phyloP scores from a whole-genome alignment of 106 monocot genomes.

The Amphibolis antarctica region DNA sequence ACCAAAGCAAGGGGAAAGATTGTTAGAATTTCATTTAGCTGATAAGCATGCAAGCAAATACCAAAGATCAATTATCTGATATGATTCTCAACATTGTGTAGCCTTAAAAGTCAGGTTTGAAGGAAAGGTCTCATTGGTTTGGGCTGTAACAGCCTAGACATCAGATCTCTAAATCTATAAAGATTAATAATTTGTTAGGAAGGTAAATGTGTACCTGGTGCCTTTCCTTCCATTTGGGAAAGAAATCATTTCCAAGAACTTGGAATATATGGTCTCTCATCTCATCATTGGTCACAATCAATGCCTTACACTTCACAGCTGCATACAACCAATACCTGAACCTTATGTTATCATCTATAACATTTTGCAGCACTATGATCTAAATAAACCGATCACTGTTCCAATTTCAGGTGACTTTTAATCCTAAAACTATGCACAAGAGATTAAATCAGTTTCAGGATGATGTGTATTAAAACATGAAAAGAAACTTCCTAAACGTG shows the following conservation, averaged over 20 bases:
- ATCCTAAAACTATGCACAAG: no score
- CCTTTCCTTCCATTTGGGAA: constrained; percentile 90
- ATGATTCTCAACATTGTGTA: no score
- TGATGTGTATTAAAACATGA: no score
- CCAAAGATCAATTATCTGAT: no score
- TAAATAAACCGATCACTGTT: background rate
- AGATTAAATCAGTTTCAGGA: no score
- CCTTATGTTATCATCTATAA: constrained; percentile 33
- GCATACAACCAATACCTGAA: constrained; percentile 98
- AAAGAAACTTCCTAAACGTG: no score
- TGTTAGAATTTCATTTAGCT: background rate
- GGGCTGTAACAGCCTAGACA: no score
- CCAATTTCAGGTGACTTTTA: no score
- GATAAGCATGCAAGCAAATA: no score
- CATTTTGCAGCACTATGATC: constrained; percentile 5
- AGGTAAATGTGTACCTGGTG: constrained; percentile 50
- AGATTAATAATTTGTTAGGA: background rate
- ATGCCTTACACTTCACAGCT: constrained; percentile 75
- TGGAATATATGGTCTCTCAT: constrained; percentile 92
- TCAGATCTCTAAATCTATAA: no score
- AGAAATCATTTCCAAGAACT: constrained; percentile 66
- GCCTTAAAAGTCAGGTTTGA: no score
- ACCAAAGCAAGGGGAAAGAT: background rate
- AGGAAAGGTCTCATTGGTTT: no score
- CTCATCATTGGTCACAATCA: constrained; percentile 83